These are phyloP conservation scores for Fusarium nisikadoi DNA, from an alignment of 2,329 filamentous ascomycete genomes.

Conservation along the genomic window DNA sequence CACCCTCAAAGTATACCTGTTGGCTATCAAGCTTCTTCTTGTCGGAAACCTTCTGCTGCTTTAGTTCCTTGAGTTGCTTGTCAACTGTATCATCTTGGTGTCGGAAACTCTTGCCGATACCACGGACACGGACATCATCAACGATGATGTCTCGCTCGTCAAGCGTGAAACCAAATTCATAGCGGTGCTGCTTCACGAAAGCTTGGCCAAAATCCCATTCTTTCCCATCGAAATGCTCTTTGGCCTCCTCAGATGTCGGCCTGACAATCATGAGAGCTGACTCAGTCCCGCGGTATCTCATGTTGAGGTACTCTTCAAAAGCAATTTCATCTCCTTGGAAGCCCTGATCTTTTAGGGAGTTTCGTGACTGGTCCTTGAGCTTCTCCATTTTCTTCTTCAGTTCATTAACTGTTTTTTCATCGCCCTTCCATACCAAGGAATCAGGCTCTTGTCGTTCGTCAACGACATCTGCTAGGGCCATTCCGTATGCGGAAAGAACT, in stretches of 20 bases:
- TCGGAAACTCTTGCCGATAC: slow-evolving; percentile 88
- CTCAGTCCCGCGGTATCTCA: slow-evolving; percentile 91
- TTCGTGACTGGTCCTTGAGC: slow-evolving; percentile 78
- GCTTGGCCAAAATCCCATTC: slow-evolving; percentile 86
- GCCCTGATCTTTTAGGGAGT: slow-evolving; percentile 78
- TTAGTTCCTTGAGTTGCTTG: slow-evolving; percentile 79
- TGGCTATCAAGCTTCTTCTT: slow-evolving; percentile 73
- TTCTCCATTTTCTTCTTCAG: slow-evolving; percentile 80
- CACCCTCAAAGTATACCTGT: slow-evolving; percentile 86
- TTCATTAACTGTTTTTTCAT: slow-evolving; percentile 66
- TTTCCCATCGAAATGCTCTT: slow-evolving; percentile 69
- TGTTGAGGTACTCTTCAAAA: slow-evolving; percentile 94
- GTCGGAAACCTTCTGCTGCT: slow-evolving; percentile 64
- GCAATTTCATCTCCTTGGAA: slow-evolving; percentile 79
- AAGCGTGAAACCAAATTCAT: slow-evolving; percentile 92
- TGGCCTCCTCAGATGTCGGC: slow-evolving; percentile 70
- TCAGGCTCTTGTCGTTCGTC: slow-evolving; percentile 88
- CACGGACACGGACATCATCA: slow-evolving; percentile 87
- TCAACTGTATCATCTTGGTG: slow-evolving; percentile 85
- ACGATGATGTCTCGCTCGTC: slow-evolving; percentile 87
- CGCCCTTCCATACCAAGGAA: slow-evolving; percentile 69
- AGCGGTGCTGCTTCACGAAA: slow-evolving; percentile 87
- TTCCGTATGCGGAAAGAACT: slow-evolving; percentile 89
- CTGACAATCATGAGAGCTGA: slow-evolving; percentile 90
- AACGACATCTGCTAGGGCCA: slow-evolving; percentile 92